Conservation (phyloP, 345 rosid genomes). For the Cochlearia excelsa region DNA sequence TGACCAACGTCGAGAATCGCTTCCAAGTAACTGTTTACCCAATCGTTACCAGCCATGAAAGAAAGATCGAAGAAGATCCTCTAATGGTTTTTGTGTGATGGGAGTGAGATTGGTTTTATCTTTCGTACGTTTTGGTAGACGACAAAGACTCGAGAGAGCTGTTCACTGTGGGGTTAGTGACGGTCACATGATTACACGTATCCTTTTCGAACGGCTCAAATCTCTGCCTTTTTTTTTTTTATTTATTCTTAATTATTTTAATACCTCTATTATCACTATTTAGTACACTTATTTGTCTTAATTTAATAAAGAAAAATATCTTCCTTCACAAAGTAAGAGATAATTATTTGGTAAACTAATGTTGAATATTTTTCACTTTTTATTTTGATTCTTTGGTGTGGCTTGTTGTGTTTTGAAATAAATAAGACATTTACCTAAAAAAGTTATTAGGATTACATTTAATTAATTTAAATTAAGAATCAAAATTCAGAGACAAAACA, state of each 20-base stretch:
- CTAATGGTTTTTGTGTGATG: not conserved
- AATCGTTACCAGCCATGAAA: constrained; percentile 94
- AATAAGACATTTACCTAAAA: too few relatives aligned
- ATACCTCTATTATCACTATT: not conserved
- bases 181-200: constrained; percentile 34
- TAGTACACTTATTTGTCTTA: too few relatives aligned
- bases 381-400: not conserved
- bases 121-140: constrained; percentile 22
- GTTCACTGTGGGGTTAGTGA: constrained; percentile 28
- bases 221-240: not conserved
- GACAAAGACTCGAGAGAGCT: constrained; percentile 26
- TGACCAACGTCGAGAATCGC: constrained; percentile 99
- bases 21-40: constrained; percentile 96
- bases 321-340: too few relatives aligned
- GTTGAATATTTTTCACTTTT: not conserved
- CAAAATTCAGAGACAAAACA: constrained; percentile 5
- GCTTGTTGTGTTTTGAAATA: too few relatives aligned
- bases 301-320: too few relatives aligned
- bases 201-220: constrained; percentile 33
- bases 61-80: constrained; percentile 1
- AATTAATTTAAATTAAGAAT: not conserved
- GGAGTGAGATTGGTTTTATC: not conserved
- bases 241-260: too few relatives aligned
- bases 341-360: too few relatives aligned
- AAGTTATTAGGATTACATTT: too few relatives aligned